phyloP scores from a whole-genome alignment of 345 rosid genomes.

The Luvunga scandens region DNA sequence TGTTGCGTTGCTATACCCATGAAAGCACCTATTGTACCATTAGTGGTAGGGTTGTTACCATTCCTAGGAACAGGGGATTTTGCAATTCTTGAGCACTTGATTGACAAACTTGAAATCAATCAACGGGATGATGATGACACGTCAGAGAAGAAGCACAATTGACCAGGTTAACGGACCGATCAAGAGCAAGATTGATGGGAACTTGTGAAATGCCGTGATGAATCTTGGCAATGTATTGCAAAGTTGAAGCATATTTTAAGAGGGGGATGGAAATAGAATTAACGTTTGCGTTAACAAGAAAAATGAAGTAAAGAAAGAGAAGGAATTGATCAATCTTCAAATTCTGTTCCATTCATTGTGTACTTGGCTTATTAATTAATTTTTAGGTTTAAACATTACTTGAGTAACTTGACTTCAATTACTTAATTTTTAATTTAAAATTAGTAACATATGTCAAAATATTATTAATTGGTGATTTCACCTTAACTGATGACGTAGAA shows the following conservation, averaged over 20 bases:
- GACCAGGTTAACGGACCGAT: slow-evolving; percentile 49
- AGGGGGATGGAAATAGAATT: slow-evolving; percentile 34
- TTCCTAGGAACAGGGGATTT: slow-evolving; percentile 13
- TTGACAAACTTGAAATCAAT: slow-evolving; percentile 44
- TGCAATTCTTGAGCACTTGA: slow-evolving; percentile 43
- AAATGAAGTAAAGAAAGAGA: slow-evolving; percentile 8
- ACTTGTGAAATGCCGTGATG: slow-evolving; percentile 24
- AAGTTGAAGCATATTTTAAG: slow-evolving; percentile 46
- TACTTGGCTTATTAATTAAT: too few species aligned
- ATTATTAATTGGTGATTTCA: too few species aligned
- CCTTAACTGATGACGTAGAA: too few species aligned
- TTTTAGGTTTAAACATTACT: too few species aligned
- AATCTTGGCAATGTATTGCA: slow-evolving; percentile 57
- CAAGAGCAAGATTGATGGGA: slow-evolving; percentile 47
- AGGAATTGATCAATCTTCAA: slow-evolving; percentile 3
- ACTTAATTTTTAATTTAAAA: too few species aligned
- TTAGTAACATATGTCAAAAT: too few species aligned
- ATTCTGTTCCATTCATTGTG: too few species aligned
- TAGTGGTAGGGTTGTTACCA: neutral
- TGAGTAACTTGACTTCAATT: too few species aligned
- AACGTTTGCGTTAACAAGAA: neutral
- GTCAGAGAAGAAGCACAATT: slow-evolving; percentile 28
- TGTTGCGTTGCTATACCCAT: too few species aligned
- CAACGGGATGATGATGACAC: slow-evolving; percentile 19
- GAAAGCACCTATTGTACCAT: too few species aligned